These are phyloP conservation scores for Fusarium scirpi DNA, from an alignment of 2,329 filamentous ascomycete species.

Conservation along the genomic window DNA sequence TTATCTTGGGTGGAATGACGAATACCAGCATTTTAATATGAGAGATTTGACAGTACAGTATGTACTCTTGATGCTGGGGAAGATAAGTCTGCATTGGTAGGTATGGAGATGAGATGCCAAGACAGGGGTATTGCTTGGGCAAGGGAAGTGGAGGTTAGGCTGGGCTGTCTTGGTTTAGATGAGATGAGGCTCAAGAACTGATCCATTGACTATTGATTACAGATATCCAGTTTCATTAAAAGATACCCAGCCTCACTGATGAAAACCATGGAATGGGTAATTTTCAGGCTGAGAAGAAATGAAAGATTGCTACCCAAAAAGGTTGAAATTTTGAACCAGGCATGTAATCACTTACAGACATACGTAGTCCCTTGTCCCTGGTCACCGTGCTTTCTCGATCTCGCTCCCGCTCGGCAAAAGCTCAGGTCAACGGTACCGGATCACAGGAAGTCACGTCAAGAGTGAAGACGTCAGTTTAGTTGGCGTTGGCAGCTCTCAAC, in stretches of 20 bases:
- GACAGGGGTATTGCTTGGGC: not conserved
- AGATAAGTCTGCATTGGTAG: conserved; percentile 7
- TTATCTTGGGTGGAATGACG: not conserved
- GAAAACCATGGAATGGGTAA: not conserved
- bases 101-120: not conserved
- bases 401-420: conserved; percentile 32
- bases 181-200: not conserved
- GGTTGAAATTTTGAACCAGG: not conserved
- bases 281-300: not conserved
- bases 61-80: conserved; percentile 1
- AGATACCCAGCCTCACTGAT: not conserved
- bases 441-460: conserved; percentile 21
- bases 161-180: not conserved
- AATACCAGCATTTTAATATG: not conserved
- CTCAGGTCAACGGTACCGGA: conserved; percentile 12
- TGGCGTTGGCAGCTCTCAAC: conserved; percentile 33
- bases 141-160: conserved; percentile 4
- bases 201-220: not conserved
- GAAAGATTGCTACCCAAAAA: not conserved
- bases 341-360: not conserved
- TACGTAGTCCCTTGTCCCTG: not conserved
- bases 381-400: conserved; percentile 5
- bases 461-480: conserved; percentile 37
- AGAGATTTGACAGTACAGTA: not conserved
- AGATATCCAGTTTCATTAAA: not conserved